Evolutionary conservation across 306 rosid genomes (phyloP), one percentile per base, ranked within the genome.

Genomic region (Cicer cuneatum): DNA sequence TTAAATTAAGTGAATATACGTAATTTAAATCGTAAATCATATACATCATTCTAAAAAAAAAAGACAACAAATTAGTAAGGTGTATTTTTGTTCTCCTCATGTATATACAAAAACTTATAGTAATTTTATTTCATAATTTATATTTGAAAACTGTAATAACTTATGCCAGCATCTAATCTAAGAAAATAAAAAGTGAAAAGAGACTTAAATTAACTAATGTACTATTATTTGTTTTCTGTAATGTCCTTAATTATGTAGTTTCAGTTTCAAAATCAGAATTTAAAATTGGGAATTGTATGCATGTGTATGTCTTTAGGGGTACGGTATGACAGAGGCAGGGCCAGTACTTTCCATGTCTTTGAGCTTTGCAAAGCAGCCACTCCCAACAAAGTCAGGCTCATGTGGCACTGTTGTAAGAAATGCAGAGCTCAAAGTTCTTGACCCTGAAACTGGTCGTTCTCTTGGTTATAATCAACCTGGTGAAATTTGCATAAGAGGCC

Each of bases 281-380:
- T 56, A 9, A 10, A 64, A 52, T 5, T 40, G 1, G 41, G 11
- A 39, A 4, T 7, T 61, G 18, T 7, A 37, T 73, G 49, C 35
- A 29, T 4, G 35, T 9, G 40, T 65, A 47, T 2, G 13, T 47
- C 0, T 66, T 35, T 38, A 93, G 97, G 97, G 98, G 0, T 93
- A 93, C 33, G 98, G 98, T 9, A 93, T 93, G 98, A 93, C 98
- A 0, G 98, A 93, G 80, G 98, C 98, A 1, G 98, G 98, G 8
- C 97, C 98, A 0, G 97, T 91, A 48, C 43, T 93, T 5, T 81
- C 96, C 2, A 91, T 91, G 97, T 86, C 90, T 58, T 47, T 84
- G 38, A 87, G 84, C 0, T 91, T 91, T 54, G 98, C 98, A 37
- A 89, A 85, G 84, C 78, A 91, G 10, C 84, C 96, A 0, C 74